These are phyloP conservation scores for Alternaria angustiovoidea DNA, from an alignment of 2,329 filamentous ascomycete genomes.

Conservation along the genomic window DNA sequence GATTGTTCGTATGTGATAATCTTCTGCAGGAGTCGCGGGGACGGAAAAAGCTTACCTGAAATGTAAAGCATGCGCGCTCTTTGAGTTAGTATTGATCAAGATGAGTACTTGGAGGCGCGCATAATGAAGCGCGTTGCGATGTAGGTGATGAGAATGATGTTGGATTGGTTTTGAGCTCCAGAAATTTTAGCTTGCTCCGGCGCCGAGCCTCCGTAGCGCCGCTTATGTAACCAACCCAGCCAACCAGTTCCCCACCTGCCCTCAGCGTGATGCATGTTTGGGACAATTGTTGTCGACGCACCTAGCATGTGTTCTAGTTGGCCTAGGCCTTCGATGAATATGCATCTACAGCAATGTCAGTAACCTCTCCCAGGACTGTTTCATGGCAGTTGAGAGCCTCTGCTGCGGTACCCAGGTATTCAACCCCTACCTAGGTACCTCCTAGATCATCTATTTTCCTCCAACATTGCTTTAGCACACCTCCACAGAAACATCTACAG, in stretches of 20 bases:
- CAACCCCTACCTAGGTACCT: background rate
- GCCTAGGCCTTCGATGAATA: background rate
- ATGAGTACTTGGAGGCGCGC: constrained; percentile 17
- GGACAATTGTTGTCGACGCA: background rate
- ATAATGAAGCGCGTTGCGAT: constrained; percentile 23
- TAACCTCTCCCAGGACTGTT: background rate
- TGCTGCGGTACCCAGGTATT: background rate
- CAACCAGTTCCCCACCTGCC: background rate
- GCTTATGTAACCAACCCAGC: constrained; percentile 20
- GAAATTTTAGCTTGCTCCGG: constrained; percentile 36
- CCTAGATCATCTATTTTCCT: background rate
- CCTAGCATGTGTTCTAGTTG: background rate
- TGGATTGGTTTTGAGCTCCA: constrained; percentile 25
- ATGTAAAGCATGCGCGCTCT: constrained; percentile 8
- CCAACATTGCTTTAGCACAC: background rate
- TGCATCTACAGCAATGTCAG: background rate
- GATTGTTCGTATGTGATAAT: constrained; percentile 61
- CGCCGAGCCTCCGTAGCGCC: constrained; percentile 30
- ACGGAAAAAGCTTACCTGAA: constrained; percentile 26
- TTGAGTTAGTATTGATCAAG: constrained; percentile 24
- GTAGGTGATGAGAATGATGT: constrained; percentile 18
- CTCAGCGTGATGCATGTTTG: background rate
- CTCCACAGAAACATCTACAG: background rate
- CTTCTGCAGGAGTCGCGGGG: constrained; percentile 46
- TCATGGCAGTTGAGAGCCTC: background rate